phyloP scores from a whole-genome alignment of 352 stramenopile species.

The Globisporangium viniferum region DNA sequence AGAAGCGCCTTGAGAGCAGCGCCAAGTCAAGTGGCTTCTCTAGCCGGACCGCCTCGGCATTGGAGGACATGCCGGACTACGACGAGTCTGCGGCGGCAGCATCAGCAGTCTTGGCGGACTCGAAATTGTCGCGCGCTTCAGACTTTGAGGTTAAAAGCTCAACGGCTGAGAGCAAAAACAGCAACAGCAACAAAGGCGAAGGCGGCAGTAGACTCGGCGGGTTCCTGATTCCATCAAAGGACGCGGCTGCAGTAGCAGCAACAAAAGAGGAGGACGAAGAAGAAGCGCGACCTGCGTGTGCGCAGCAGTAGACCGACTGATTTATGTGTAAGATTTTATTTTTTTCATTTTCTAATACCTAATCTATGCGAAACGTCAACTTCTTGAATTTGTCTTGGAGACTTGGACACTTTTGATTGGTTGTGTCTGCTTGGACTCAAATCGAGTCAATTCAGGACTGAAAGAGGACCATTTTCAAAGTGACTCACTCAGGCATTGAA shows the following conservation, averaged over 20 bases:
- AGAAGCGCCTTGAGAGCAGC: conserved; percentile 39
- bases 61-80: conserved; percentile 21
- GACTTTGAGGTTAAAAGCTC: neutral
- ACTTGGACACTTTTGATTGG: neutral
- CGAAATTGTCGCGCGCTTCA: neutral
- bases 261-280: conserved; percentile 30
- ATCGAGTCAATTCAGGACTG: no score
- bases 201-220: conserved; percentile 2
- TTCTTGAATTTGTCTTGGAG: neutral
- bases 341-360: neutral
- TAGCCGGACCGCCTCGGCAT: neutral
- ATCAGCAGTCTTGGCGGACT: conserved; percentile 8
- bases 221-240: conserved; percentile 41
- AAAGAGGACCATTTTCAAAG: neutral
- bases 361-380: neutral
- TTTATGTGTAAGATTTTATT: neutral
- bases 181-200: neutral
- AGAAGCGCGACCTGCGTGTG: conserved; percentile 32
- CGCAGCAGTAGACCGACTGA: conserved; percentile 36
- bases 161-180: neutral
- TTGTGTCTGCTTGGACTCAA: neutral
- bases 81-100: conserved; percentile 28
- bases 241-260: conserved; percentile 18
- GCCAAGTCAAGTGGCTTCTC: no score
- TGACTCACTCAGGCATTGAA: neutral